A percentile compares a stretch with the other conserved stretches of the same genome.
These are phyloP conservation scores for Pythium rishiriense DNA, from an alignment of 352 stramenopile genomes.

Conservation along the genomic window DNA sequence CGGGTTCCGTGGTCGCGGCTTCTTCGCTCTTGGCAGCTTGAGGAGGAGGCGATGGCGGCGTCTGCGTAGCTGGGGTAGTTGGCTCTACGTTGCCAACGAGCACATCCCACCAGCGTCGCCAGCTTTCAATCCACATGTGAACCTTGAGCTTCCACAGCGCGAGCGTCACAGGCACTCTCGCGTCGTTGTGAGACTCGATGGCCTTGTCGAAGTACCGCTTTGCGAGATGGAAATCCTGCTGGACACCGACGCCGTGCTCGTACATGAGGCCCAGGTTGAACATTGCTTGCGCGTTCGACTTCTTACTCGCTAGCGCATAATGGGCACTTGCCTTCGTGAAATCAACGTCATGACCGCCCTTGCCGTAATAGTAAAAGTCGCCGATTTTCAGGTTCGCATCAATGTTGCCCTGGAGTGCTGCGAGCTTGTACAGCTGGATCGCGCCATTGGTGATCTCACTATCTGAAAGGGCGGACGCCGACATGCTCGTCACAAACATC, in stretches of 20 bases:
- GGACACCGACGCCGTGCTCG: conserved; percentile 77
- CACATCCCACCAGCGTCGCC: conserved; percentile 64
- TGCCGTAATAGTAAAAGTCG: conserved; percentile 91
- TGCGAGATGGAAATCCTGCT: conserved; percentile 90
- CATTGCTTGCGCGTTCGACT: conserved; percentile 85
- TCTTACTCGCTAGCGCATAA: conserved; percentile 86
- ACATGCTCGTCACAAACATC: conserved; percentile 18
- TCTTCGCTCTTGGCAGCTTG: not conserved
- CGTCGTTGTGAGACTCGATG: conserved; percentile 67
- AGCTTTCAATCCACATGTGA: conserved; percentile 53
- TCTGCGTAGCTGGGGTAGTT: conserved; percentile 14
- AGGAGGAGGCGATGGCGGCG: conserved; percentile 4
- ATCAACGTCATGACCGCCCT: conserved; percentile 56
- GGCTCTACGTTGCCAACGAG: conserved; percentile 47
- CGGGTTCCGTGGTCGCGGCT: not conserved
- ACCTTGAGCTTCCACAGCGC: conserved; percentile 80
- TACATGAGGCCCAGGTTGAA: conserved; percentile 93
- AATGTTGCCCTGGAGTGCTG: conserved; percentile 87
- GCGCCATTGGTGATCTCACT: conserved; percentile 44
- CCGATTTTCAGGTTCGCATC: conserved; percentile 91
- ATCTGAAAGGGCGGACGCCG: conserved; percentile 13
- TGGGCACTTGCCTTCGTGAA: conserved; percentile 79
- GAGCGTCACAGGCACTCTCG: conserved; percentile 76
- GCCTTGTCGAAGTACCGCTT: conserved; percentile 92
- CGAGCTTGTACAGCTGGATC: conserved; percentile 75